Evolutionary conservation across 2,329 filamentous ascomycete genomes (phyloP).

Genomic region (Talaromyces sp.): DNA sequence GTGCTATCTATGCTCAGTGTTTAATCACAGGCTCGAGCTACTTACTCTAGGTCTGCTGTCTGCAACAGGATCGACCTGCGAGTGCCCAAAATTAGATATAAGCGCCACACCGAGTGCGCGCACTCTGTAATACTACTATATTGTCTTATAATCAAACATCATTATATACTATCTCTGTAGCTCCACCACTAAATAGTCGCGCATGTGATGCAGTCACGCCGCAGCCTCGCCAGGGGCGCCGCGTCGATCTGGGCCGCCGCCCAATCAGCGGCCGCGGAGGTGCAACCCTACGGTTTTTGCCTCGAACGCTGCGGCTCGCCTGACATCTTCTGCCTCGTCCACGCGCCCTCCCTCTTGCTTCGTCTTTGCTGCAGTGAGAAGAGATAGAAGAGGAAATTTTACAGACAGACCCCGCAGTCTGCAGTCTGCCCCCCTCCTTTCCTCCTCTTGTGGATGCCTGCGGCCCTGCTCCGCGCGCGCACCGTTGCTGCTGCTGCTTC

Average conservation of each 20-base stretch:
- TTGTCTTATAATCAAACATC: background rate
- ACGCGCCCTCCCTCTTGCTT: conserved; percentile 13
- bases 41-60: background rate
- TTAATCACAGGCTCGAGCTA: background rate
- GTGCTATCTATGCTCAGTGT: background rate
- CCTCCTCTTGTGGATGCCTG: conserved; percentile 30
- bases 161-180: too few relatives aligned
- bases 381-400: background rate
- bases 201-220: background rate
- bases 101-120: background rate
- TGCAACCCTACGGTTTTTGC: conserved; percentile 6
- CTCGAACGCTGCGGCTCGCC: conserved; percentile 1
- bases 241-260: background rate
- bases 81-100: background rate
- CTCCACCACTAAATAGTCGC: background rate
- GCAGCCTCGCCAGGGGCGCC: background rate
- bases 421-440: background rate
- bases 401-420: background rate
- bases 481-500: conserved; percentile 19
- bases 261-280: conserved; percentile 18
- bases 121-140: background rate
- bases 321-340: conserved; percentile 8
- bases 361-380: background rate
- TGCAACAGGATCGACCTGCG: conserved; percentile 5
- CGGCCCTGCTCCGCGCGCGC: conserved; percentile 19